A percentile compares a stretch with the other conserved stretches of the same genome.
phyloP scores from a whole-genome alignment of 1,284 basidiomycete species.

The Puccinia novopanici region DNA sequence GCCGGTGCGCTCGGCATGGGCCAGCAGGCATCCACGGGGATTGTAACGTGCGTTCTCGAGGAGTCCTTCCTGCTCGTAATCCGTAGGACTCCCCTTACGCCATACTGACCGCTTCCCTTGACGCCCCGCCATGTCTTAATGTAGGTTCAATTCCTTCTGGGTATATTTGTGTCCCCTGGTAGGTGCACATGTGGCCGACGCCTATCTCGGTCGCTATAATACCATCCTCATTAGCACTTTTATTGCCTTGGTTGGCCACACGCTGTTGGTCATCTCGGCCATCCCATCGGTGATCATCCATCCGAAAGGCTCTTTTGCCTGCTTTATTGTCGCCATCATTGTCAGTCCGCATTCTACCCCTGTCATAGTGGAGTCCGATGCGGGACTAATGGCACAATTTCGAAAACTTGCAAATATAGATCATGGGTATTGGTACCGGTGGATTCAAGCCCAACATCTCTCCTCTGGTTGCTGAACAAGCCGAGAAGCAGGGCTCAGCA shows the following conservation, averaged over 20 bases:
- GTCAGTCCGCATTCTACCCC: constrained; percentile 65
- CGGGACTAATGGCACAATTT: too few species aligned
- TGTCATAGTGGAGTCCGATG: too few species aligned
- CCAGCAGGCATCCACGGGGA: constrained; percentile 53
- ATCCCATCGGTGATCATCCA: constrained; percentile 72
- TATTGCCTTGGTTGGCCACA: constrained; percentile 64
- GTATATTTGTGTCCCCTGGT: constrained; percentile 57
- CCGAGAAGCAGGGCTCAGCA: constrained; percentile 63
- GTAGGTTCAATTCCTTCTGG: constrained; percentile 54
- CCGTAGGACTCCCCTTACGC: too few species aligned
- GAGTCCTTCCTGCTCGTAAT: neutral
- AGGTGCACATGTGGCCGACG: constrained; percentile 60
- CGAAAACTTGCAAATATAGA: too few species aligned
- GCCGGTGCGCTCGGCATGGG: constrained; percentile 57
- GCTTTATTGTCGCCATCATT: constrained; percentile 69
- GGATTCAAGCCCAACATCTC: constrained; percentile 63
- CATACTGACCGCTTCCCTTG: too few species aligned
- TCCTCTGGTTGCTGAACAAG: constrained; percentile 73
- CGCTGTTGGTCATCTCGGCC: constrained; percentile 72
- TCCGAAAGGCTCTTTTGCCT: constrained; percentile 65
- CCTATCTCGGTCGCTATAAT: constrained; percentile 62
- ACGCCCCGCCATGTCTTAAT: too few species aligned
- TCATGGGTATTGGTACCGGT: constrained; percentile 66
- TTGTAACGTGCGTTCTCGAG: constrained; percentile 58
- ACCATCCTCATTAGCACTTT: constrained; percentile 60